phyloP scores from a whole-genome alignment of 2,329 filamentous ascomycete genomes.

The Chrysoporthe austroafricana region DNA sequence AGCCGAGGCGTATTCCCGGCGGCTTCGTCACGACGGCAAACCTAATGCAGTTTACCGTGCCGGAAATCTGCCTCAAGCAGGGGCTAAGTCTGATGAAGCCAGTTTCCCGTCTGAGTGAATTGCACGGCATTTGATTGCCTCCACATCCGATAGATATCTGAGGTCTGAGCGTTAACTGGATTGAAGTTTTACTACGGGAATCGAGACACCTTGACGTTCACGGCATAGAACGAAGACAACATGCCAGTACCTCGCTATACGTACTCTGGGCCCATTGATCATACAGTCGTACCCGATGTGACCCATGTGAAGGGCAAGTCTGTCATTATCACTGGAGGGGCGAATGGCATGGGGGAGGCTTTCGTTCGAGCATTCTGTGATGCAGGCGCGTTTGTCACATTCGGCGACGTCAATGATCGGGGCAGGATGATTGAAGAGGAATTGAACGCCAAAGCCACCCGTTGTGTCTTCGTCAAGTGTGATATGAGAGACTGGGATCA shows the following conservation, averaged over 20 bases:
- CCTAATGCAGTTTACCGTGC: slow-evolving; percentile 4
- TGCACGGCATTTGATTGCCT: too few relatives aligned
- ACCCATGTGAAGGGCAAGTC: slow-evolving; percentile 46
- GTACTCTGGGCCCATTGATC: slow-evolving; percentile 42
- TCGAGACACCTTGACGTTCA: too few relatives aligned
- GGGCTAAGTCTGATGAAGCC: too few relatives aligned
- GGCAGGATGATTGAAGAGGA: slow-evolving; percentile 40
- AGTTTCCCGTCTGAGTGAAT: too few relatives aligned
- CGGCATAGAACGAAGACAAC: neutral
- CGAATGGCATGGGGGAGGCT: slow-evolving; percentile 45
- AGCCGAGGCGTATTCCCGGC: too few relatives aligned
- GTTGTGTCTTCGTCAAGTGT: slow-evolving; percentile 43
- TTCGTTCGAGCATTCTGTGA: slow-evolving; percentile 41
- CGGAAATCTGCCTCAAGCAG: too few relatives aligned
- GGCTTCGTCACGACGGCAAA: neutral
- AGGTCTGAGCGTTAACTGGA: too few relatives aligned
- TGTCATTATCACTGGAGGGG: slow-evolving; percentile 53
- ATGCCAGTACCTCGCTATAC: slow-evolving; percentile 35
- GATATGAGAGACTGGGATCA: slow-evolving; percentile 49
- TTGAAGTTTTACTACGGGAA: too few relatives aligned
- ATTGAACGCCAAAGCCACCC: slow-evolving; percentile 33
- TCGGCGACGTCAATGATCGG: slow-evolving; percentile 44
- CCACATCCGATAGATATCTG: too few relatives aligned
- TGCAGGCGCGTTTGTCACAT: slow-evolving; percentile 46
- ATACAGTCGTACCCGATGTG: slow-evolving; percentile 41